phyloP scores from a whole-genome alignment of 768 basidiomycete species.

The Fomitopsis serialis region DNA sequence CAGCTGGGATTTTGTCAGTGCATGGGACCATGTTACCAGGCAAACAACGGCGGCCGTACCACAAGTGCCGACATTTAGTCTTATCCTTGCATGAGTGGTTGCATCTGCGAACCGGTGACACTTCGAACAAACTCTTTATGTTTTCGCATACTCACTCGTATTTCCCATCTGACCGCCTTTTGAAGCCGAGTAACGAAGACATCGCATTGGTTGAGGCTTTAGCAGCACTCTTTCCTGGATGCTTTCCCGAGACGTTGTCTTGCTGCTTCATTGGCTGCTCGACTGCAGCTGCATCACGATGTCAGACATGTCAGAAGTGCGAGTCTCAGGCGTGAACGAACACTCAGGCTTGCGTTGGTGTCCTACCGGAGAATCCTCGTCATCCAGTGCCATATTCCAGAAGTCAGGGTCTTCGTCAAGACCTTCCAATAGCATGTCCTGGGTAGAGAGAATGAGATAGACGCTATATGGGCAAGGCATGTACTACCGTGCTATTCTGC shows the following conservation, averaged over 20 bases:
- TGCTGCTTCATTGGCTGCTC: not conserved
- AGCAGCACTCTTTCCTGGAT: not conserved
- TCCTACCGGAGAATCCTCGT: slow-evolving; percentile 28
- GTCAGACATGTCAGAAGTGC: too few relatives aligned
- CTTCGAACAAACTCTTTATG: too few relatives aligned
- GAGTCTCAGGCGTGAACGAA: not conserved
- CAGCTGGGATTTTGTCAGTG: slow-evolving; percentile 43
- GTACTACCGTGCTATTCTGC: slow-evolving; percentile 46
- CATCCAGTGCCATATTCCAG: slow-evolving; percentile 45
- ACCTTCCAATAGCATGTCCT: slow-evolving; percentile 65
- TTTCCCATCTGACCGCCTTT: slow-evolving; percentile 55
- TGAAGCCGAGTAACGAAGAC: slow-evolving; percentile 13
- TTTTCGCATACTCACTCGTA: slow-evolving; percentile 40
- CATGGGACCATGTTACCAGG: not conserved
- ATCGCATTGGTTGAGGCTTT: not conserved
- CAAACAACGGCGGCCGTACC: slow-evolving; percentile 35
- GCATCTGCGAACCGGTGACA: slow-evolving; percentile 43
- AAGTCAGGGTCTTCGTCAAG: slow-evolving; percentile 67
- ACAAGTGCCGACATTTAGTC: slow-evolving; percentile 66
- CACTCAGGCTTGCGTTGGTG: slow-evolving; percentile 12
- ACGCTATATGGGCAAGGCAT: not conserved
- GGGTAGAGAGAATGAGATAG: not conserved
- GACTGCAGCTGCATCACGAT: not conserved
- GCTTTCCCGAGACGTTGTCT: not conserved
- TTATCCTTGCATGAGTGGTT: slow-evolving; percentile 82